Percentiles rank a stretch among this genome's conserved stretches.
Evolutionary conservation across 1,139 yeast genomes (phyloP).

Genomic region (Hanseniaspora gamundiae): DNA sequence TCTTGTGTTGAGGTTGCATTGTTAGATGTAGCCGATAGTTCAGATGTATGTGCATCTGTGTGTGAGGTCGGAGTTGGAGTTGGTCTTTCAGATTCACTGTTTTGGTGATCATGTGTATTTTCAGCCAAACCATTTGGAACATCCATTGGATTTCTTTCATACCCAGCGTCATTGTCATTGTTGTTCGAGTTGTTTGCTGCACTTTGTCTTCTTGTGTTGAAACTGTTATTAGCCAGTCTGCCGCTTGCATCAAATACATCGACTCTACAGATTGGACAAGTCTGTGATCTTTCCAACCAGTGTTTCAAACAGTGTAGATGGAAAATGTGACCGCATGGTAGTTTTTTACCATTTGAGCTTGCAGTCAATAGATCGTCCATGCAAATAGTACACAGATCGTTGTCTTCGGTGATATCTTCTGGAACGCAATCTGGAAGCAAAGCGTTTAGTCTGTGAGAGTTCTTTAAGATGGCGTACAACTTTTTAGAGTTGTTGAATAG

Average conservation of each 20-base stretch:
- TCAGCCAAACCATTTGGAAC: too few species aligned
- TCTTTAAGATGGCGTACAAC: constrained; percentile 43
- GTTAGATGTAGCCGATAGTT: neutral
- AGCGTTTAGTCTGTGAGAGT: constrained; percentile 53
- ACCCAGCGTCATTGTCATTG: too few species aligned
- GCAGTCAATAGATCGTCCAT: constrained; percentile 22
- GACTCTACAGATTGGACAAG: constrained; percentile 83
- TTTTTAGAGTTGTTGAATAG: constrained; percentile 40
- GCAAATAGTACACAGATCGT: constrained; percentile 33
- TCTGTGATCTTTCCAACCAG: constrained; percentile 87
- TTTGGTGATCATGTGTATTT: neutral
- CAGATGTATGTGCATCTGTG: neutral
- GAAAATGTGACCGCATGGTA: constrained; percentile 76
- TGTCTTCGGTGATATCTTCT: constrained; percentile 48
- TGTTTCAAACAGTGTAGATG: constrained; percentile 85
- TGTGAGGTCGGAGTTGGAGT: neutral
- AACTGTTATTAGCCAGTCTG: constrained; percentile 2
- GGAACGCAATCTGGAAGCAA: constrained; percentile 49
- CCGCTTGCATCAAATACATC: constrained; percentile 37
- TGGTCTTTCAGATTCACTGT: constrained; percentile 5
- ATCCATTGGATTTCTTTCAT: too few species aligned
- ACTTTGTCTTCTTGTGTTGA: constrained; percentile 5
- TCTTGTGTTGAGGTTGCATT: too few species aligned
- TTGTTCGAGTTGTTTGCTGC: constrained; percentile 7
- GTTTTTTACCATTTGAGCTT: constrained; percentile 46